These are phyloP conservation scores for Stephania yunnanensis DNA, from an alignment of 164 flowering plant genomes.

Conservation along the genomic window DNA sequence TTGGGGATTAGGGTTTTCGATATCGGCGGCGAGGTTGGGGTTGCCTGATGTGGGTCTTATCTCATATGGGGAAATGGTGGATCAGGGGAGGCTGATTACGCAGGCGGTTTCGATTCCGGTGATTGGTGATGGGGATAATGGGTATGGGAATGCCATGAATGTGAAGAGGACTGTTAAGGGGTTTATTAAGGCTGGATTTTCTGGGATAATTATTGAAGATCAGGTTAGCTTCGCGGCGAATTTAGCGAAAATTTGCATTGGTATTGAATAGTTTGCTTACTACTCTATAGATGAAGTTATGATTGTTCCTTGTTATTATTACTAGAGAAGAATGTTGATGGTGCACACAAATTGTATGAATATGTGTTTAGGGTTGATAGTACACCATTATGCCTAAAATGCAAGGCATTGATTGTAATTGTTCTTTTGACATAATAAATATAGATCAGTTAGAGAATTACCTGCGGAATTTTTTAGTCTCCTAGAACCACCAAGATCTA, in stretches of 20 bases:
- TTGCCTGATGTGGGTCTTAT: constrained; percentile 83
- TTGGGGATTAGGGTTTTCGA: constrained; percentile 56
- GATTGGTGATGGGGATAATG: constrained; percentile 96
- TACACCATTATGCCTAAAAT: no score
- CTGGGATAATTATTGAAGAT: constrained; percentile 89
- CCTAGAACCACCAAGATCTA: no score
- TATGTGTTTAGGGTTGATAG: no score
- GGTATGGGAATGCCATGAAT: constrained; percentile 96
- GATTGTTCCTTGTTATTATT: background rate
- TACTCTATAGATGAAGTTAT: background rate
- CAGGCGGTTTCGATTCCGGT: constrained; percentile 86
- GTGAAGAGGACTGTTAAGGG: constrained; percentile 97
- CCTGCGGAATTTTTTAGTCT: no score
- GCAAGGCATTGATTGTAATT: no score
- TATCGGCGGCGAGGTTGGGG: constrained; percentile 83
- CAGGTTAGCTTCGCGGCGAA: constrained; percentile 45
- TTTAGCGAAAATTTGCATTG: background rate
- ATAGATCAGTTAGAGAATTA: no score
- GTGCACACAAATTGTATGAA: background rate
- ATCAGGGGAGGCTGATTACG: constrained; percentile 82
- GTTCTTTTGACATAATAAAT: no score
- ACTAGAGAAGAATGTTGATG: background rate
- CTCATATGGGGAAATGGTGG: constrained; percentile 94
- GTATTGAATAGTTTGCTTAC: background rate
- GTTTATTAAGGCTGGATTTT: constrained; percentile 81